These are phyloP conservation scores for Moricandia arvensis DNA, from an alignment of 345 rosid species.

Conservation along the genomic window DNA sequence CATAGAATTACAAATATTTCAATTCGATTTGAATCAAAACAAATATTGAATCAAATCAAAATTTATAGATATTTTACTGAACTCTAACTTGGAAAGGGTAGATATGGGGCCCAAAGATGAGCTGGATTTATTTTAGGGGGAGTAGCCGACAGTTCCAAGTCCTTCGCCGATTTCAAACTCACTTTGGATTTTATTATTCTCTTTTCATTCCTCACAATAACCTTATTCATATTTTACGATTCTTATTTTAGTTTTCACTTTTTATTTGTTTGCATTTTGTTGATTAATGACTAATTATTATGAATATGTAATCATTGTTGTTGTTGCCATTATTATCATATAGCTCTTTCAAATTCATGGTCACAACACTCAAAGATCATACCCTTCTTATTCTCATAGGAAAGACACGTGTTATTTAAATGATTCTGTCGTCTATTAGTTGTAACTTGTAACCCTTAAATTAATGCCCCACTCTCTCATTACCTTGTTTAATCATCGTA, in stretches of 20 bases:
- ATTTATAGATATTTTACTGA: too few species aligned
- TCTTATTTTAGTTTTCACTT: not conserved
- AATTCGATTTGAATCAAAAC: too few species aligned
- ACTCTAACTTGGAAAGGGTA: too few species aligned
- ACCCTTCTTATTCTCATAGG: not conserved
- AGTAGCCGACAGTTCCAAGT: conserved; percentile 32
- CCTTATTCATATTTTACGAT: conserved; percentile 17
- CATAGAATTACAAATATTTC: too few species aligned
- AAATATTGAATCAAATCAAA: too few species aligned
- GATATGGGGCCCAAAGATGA: conserved; percentile 18
- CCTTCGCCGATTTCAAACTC: conserved; percentile 30
- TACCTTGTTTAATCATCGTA: conserved; percentile 13
- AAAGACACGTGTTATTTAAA: not conserved
- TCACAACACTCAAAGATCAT: not conserved
- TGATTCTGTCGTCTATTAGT: not conserved
- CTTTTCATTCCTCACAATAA: conserved; percentile 17
- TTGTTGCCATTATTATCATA: not conserved
- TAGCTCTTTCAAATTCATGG: not conserved
- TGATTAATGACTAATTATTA: not conserved
- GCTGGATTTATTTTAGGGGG: conserved; percentile 17
- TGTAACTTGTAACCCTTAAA: conserved; percentile 10
- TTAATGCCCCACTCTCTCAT: not conserved
- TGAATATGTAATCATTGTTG: not conserved
- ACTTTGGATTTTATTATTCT: conserved; percentile 10
- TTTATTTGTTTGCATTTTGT: not conserved